Conservation (phyloP, 345 rosid genomes). For the Mangifera indica region DNA sequence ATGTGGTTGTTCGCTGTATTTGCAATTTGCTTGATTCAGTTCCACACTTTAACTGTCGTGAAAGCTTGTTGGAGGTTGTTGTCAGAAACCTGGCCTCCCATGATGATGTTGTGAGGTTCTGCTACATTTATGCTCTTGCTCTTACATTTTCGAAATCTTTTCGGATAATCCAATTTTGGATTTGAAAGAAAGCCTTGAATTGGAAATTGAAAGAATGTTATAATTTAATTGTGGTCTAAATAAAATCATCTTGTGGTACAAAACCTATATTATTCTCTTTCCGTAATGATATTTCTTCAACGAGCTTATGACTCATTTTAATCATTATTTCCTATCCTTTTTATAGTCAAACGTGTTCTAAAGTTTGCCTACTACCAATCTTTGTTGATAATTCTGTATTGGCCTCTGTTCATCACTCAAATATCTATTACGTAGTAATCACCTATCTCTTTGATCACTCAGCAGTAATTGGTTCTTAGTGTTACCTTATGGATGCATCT, state of each 20-base stretch:
- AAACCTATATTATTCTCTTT: not conserved
- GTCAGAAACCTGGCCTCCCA: slow-evolving; percentile 69
- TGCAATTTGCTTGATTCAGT: slow-evolving; percentile 78
- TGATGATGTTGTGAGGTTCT: slow-evolving; percentile 79
- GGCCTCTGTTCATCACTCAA: not conserved
- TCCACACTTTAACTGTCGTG: slow-evolving; percentile 89
- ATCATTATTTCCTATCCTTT: not conserved
- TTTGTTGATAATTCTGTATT: not conserved
- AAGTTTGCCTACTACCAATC: not conserved
- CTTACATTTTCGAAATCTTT: not conserved
- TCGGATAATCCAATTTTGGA: slow-evolving; percentile 1
- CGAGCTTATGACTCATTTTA: not conserved
- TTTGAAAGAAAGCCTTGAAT: not conserved
- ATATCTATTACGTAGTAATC: not conserved
- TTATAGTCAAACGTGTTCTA: not conserved
- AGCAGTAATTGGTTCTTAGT: not conserved
- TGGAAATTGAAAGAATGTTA: not conserved
- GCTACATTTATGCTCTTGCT: slow-evolving; percentile 18
- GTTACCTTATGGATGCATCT: not conserved
- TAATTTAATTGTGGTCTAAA: not conserved
- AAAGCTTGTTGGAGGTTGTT: slow-evolving; percentile 66
- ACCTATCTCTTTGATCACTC: not conserved
- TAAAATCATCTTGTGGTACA: not conserved
- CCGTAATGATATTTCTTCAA: not conserved
- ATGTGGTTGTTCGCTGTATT: slow-evolving; percentile 67